These are phyloP conservation scores for Vitis rupestris DNA, from an alignment of 164 flowering plant species.

Conservation along the genomic window DNA sequence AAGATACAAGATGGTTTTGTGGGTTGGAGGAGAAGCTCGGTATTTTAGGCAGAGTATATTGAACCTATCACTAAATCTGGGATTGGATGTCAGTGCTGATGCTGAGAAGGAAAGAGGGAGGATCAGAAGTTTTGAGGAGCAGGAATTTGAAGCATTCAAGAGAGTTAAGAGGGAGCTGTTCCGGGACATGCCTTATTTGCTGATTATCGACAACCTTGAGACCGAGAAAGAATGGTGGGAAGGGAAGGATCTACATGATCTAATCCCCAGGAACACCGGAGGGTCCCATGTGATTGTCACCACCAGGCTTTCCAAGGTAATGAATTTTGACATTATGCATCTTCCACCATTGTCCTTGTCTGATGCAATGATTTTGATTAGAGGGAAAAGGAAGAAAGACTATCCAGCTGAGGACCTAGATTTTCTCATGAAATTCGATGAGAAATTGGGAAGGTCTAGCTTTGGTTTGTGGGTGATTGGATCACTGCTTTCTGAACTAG, in stretches of 20 bases:
- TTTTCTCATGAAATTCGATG: conserved; percentile 52
- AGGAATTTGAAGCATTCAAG: conserved; percentile 83
- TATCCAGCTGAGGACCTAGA: conserved; percentile 61
- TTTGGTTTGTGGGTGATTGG: conserved; percentile 72
- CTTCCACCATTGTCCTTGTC: conserved; percentile 50
- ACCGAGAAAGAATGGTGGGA: conserved; percentile 93
- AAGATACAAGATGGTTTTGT: conserved; percentile 85
- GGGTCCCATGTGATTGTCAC: conserved; percentile 83
- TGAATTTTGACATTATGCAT: conserved; percentile 63
- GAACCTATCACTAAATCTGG: conserved; percentile 62
- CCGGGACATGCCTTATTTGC: conserved; percentile 75
- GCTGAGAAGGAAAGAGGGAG: conserved; percentile 81
- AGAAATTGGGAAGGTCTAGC: conserved; percentile 60
- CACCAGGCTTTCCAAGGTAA: conserved; percentile 62
- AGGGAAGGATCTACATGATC: conserved; percentile 71
- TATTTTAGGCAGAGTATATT: conserved; percentile 79
- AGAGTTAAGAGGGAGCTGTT: conserved; percentile 83
- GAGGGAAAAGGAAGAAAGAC: conserved; percentile 65
- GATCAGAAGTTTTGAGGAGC: conserved; percentile 82
- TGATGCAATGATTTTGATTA: conserved; percentile 63
- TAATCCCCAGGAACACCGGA: conserved; percentile 82
- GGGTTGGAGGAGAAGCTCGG: conserved; percentile 88
- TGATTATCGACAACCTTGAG: conserved; percentile 84
- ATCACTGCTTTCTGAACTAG: conserved; percentile 66
- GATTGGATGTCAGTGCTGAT: conserved; percentile 85